These are phyloP conservation scores for Anthracocystis walkeri DNA, from an alignment of 1,284 basidiomycete genomes.

Conservation along the genomic window DNA sequence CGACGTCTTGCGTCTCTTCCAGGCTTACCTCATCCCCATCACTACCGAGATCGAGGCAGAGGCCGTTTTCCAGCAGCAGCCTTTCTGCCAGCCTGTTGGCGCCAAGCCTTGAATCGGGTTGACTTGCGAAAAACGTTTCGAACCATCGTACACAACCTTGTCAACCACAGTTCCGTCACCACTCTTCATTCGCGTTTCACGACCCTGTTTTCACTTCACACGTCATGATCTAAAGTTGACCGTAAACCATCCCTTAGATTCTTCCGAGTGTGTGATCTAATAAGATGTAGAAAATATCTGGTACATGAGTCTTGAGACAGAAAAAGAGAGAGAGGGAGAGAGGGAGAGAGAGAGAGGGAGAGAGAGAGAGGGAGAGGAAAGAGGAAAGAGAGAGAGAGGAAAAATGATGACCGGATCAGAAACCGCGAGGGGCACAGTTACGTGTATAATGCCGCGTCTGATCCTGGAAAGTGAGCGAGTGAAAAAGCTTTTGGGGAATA, in stretches of 20 bases:
- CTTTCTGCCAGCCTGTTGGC: background rate
- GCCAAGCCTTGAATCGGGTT: background rate
- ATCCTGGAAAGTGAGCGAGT: background rate
- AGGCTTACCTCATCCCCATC: constrained; percentile 40
- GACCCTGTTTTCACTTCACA: too few species aligned
- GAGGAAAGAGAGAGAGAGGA: constrained; percentile 1
- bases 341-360: constrained; percentile 13
- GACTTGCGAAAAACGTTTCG: background rate
- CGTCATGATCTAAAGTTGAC: background rate
- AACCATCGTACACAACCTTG: background rate
- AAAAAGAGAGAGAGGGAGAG: constrained; percentile 4
- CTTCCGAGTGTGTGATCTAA: constrained; percentile 12
- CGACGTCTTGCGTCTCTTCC: constrained; percentile 27
- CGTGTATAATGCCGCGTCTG: constrained; percentile 22
- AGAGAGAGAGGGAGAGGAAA: constrained; percentile 6
- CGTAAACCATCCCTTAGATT: constrained; percentile 9
- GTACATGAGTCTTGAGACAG: constrained; percentile 9
- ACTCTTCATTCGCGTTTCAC: background rate
- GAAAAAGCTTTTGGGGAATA: too few species aligned
- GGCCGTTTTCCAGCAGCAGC: constrained; percentile 5
- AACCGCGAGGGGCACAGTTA: constrained; percentile 4
- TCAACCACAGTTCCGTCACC: background rate
- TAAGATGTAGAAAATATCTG: background rate
- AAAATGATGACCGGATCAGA: constrained; percentile 1
- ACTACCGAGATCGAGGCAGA: constrained; percentile 22